These are phyloP conservation scores for Phytophthora pisi DNA, from an alignment of 352 stramenopile species.

Conservation along the genomic window DNA sequence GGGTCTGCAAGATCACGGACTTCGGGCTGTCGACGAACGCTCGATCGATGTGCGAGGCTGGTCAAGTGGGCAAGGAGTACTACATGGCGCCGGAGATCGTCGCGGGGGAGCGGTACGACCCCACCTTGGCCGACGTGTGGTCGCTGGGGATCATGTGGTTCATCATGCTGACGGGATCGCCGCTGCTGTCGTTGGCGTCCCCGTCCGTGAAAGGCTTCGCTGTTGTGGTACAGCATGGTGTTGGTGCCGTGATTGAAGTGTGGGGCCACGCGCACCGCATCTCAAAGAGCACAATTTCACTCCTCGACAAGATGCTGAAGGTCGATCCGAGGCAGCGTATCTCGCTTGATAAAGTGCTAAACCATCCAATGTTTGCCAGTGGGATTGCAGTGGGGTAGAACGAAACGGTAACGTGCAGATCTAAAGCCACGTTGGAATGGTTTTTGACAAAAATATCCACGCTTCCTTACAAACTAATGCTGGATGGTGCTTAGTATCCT, in stretches of 20 bases:
- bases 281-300: neutral
- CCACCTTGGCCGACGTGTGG: slow-evolving; percentile 61
- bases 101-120: slow-evolving; percentile 44
- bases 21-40: slow-evolving; percentile 53
- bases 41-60: slow-evolving; percentile 22
- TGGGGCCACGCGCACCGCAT: slow-evolving; percentile 22
- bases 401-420: no score
- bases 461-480: no score
- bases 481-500: no score
- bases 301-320: slow-evolving; percentile 32
- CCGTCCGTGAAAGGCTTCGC: slow-evolving; percentile 30
- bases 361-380: slow-evolving; percentile 1
- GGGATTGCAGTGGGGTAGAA: neutral
- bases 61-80: slow-evolving; percentile 53
- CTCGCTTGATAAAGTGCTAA: slow-evolving; percentile 1
- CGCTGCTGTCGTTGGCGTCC: slow-evolving; percentile 44
- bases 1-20: slow-evolving; percentile 40
- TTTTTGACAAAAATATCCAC: no score
- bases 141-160: slow-evolving; percentile 73
- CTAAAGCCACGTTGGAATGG: no score
- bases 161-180: slow-evolving; percentile 68
- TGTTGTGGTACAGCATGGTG: slow-evolving; percentile 19
- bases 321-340: slow-evolving; percentile 15
- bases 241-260: slow-evolving; percentile 28
- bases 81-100: slow-evolving; percentile 77